Percentiles rank a stretch among this genome's conserved stretches.
Conservation (phyloP, 805 yeast genomes). For the Candida ovalis region DNA sequence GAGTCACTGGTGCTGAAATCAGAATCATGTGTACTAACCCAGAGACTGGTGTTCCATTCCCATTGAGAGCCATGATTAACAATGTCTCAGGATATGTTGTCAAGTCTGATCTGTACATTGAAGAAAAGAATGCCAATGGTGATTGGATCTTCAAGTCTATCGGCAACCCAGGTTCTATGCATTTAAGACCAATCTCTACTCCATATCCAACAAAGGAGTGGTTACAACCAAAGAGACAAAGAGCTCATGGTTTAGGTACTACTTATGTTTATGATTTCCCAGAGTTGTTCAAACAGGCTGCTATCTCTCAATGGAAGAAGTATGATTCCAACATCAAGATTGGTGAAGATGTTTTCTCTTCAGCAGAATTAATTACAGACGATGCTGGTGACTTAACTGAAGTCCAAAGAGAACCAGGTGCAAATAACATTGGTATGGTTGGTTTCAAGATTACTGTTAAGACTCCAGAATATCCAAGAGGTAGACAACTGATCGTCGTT, state of each 20-base stretch:
- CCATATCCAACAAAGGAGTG: constrained; percentile 98
- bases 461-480: constrained; percentile 96
- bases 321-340: constrained; percentile 49
- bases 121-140: constrained; percentile 85
- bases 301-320: constrained; percentile 79
- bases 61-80: constrained; percentile 93
- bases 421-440: constrained; percentile 95
- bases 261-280: constrained; percentile 99
- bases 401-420: constrained; percentile 93
- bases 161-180: constrained; percentile 96
- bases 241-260: constrained; percentile 97
- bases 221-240: constrained; percentile 97
- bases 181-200: constrained; percentile 89
- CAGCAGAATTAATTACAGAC: constrained; percentile 78
- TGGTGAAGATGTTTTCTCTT: constrained; percentile 75
- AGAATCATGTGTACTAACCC: constrained; percentile 94
- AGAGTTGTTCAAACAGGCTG: constrained; percentile 93
- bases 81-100: constrained; percentile 97
- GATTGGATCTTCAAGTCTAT: constrained; percentile 97
- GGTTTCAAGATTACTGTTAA: constrained; percentile 88
- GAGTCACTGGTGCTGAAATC: constrained; percentile 96
- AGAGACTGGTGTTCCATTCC: constrained; percentile 82
- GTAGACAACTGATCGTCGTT: constrained; percentile 87
- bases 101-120: constrained; percentile 90
- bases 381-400: constrained; percentile 82